Evolutionary conservation across 1,284 basidiomycete genomes (phyloP), one percentile per base, ranked within the genome.

Genomic region (Cryptococcus maquisensis): DNA sequence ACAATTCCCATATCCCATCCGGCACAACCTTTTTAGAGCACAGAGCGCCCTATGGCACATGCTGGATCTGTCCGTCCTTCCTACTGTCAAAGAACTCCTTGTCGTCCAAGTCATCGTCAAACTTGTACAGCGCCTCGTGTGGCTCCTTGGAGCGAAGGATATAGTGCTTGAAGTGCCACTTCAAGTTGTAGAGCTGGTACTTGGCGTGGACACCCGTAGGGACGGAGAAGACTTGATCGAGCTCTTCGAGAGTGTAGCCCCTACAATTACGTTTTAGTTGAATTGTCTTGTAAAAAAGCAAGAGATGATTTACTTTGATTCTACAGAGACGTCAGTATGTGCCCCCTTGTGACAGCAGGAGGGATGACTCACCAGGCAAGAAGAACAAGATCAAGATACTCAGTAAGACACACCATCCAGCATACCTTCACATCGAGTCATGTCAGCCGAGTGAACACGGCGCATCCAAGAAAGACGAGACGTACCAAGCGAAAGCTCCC

Each of bases 141-240:
- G 60, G 50, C 28, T 49, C 57, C 26, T 55, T 52, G 16, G 48
- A 52, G 18, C 60, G 49, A n/a, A 63, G 47, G 21, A 63, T 47
- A 50, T 63, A 61, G 36, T 54, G 56, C 12, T 56, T 52, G 46
- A 62, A 53, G 39, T 58, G 54, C 60, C 60, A 61, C 8, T 43
- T 47, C 15, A 58, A 12, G 86, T 87, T 61, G 86, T 81, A 3
- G 84, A 82, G 45, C 87, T 76, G 48, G 86, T 71, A 58, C 26
- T 52, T 52, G 20, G 53, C 49, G 53, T 57, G 52, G 3, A 65
- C 52, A 32, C 60, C 62, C 20, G 60, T 65, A 39, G 60, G 56
- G 18, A 78, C 81, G 4, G 54, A 52, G 58, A 63, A 65, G 7
- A 65, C 61, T 24, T 44, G 40, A 24, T 56, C 55, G 40, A 56